Conservation (phyloP, 306 rosid genomes). For the Leucaena leucocephala region DNA sequence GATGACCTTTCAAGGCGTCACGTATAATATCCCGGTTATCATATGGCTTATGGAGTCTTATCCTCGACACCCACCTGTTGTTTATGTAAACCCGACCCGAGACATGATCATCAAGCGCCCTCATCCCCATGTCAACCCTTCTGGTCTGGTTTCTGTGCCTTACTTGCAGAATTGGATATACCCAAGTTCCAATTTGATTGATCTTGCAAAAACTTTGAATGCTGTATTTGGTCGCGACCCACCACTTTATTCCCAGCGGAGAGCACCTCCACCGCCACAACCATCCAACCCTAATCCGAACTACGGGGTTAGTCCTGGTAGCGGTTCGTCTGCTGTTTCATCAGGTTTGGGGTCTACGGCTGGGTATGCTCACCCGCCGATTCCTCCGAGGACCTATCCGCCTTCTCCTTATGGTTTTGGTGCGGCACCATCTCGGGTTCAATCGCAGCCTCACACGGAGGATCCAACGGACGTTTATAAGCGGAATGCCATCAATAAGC, state of each 20-base stretch:
- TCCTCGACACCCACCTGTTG: constrained; percentile 89
- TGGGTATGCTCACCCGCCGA: constrained; percentile 49
- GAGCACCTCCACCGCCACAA: constrained; percentile 32
- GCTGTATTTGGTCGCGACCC: constrained; percentile 53
- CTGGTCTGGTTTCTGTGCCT: constrained; percentile 72
- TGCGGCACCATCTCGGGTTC: constrained; percentile 40
- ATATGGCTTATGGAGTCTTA: constrained; percentile 94
- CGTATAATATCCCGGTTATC: constrained; percentile 89
- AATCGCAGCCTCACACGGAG: constrained; percentile 42
- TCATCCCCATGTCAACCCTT: constrained; percentile 76
- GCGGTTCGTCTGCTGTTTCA: constrained; percentile 23
- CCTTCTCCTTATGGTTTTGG: constrained; percentile 71
- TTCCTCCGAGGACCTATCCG: constrained; percentile 70
- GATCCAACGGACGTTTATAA: constrained; percentile 61
- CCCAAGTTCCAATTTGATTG: constrained; percentile 63
- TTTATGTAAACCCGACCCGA: constrained; percentile 87
- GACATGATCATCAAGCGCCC: constrained; percentile 96
- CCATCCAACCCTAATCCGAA: constrained; percentile 30
- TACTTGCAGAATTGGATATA: constrained; percentile 65
- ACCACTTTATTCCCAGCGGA: constrained; percentile 64
- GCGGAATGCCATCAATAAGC: constrained; percentile 58
- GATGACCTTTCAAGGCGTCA: constrained; percentile 66
- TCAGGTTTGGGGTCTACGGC: constrained; percentile 40
- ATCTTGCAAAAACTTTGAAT: constrained; percentile 52
- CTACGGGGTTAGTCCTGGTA: constrained; percentile 11